Conservation (phyloP, 2,329 filamentous ascomycete species). For the Aspergillus persii region DNA sequence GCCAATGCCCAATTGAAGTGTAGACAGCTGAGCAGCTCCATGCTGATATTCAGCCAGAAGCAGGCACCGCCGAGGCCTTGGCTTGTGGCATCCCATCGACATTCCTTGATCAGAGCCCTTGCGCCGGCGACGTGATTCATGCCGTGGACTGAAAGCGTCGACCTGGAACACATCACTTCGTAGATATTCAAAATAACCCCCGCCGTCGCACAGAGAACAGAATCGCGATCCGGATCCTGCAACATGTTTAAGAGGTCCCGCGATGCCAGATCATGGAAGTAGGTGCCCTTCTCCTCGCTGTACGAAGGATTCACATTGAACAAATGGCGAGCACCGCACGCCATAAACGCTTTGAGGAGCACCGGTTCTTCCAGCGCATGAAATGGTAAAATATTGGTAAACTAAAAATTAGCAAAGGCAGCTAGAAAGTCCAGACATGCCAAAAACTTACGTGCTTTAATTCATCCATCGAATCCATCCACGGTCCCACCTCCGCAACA, state of each 20-base stretch:
- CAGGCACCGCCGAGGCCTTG: slow-evolving; percentile 79
- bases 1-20: slow-evolving; percentile 83
- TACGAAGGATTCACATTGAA: slow-evolving; percentile 68
- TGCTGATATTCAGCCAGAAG: slow-evolving; percentile 89
- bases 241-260: slow-evolving; percentile 71
- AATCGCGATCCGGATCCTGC: slow-evolving; percentile 82
- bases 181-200: slow-evolving; percentile 89
- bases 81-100: slow-evolving; percentile 78
- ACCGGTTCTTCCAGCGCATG: slow-evolving; percentile 79
- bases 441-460: slow-evolving; percentile 63
- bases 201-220: slow-evolving; percentile 78
- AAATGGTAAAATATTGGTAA: slow-evolving; percentile 79
- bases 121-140: slow-evolving; percentile 89
- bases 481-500: slow-evolving; percentile 82
- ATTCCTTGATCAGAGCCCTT: slow-evolving; percentile 82
- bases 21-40: slow-evolving; percentile 86
- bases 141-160: slow-evolving; percentile 57
- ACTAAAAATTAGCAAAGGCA: slow-evolving; percentile 44
- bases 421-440: neutral
- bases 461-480: slow-evolving; percentile 91
- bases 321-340: slow-evolving; percentile 82
- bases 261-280: slow-evolving; percentile 84
- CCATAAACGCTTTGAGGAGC: slow-evolving; percentile 83
- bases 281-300: slow-evolving; percentile 71
- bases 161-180: slow-evolving; percentile 83